These are phyloP conservation scores for Tremella fuciformis DNA, from an alignment of 768 basidiomycete species.

Conservation along the genomic window DNA sequence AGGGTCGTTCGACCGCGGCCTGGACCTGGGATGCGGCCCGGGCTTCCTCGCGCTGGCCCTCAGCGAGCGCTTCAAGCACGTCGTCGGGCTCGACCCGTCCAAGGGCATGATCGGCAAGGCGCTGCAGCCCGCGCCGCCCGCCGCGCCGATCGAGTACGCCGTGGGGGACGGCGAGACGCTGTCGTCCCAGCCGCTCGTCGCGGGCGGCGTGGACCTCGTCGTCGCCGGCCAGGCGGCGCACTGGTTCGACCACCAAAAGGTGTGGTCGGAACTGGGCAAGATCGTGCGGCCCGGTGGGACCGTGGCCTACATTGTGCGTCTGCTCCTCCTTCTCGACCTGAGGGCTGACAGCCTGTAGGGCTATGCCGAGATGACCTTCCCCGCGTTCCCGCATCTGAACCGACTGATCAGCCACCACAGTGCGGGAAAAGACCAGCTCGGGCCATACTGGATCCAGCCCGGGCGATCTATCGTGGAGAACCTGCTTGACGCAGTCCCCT, in stretches of 20 bases:
- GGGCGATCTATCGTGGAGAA: slow-evolving; percentile 72
- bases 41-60: slow-evolving; percentile 70
- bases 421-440: slow-evolving; percentile 55
- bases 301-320: slow-evolving; percentile 69
- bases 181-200: slow-evolving; percentile 52
- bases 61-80: slow-evolving; percentile 57
- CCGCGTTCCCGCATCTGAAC: slow-evolving; percentile 61
- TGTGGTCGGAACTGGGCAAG: slow-evolving; percentile 67
- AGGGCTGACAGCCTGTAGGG: slow-evolving; percentile 37
- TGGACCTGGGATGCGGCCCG: slow-evolving; percentile 83
- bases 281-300: slow-evolving; percentile 64
- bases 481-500: slow-evolving; percentile 66
- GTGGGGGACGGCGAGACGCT: slow-evolving; percentile 59
- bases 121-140: slow-evolving; percentile 28
- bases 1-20: slow-evolving; percentile 59
- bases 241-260: slow-evolving; percentile 72
- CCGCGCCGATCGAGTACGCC: slow-evolving; percentile 50
- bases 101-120: slow-evolving; percentile 61
- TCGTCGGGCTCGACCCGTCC: slow-evolving; percentile 74
- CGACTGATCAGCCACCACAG: slow-evolving; percentile 56
- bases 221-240: slow-evolving; percentile 76
- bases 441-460: slow-evolving; percentile 70
- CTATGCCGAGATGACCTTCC: slow-evolving; percentile 71
- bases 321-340: no score
- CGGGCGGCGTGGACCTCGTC: slow-evolving; percentile 64